Base-by-base conservation (phyloP, 1,139 yeast genomes). In the Geotrichum cucujoidarum region DNA sequence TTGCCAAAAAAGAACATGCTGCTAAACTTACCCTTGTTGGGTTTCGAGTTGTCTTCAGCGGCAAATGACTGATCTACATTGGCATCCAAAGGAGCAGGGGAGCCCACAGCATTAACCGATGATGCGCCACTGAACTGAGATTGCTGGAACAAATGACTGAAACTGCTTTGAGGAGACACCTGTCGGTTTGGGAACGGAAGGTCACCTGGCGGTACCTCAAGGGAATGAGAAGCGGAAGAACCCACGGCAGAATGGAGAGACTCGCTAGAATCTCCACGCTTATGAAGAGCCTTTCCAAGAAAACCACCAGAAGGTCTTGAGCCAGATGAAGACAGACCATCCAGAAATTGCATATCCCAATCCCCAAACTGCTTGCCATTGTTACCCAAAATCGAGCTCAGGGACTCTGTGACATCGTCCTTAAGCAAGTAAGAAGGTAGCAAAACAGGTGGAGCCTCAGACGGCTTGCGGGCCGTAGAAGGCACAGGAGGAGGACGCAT, bases 261-360 rank as follows among this genome's bases (percentile, higher is more conserved):
- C n/a, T 49, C 53, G 16, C 33, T 22, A 25, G 51, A 46, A 20
- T 41, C 34, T 2, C 42, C 47, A 7, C 48, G 43, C 18, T 49
- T 36, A 24, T 55, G 55, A 32, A 59, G 45, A 0, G 60, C 60
- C 18, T 41, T 45, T 2, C 59, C 57, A 5, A 60, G 49, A 40
- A 60, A 50, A 2, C 54, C 40, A 3, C 54, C 60, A 2, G 63
- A 57, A 7, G 61, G 57, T 21, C 62, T 49, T 21, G 25, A 36
- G 5, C 43, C 6, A 13, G 36, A 6, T 10, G 27, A 17, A 11
- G 38, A 21, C 13, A 51, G 49, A 24, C 48, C 43, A 8, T 60
- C 56, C 44, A 57, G 50, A 2, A 62, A 63, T 1, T 64, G 56
- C 8, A 65, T 65, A 29, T 40, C 46, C 17, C 31, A 18, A 10